These are phyloP conservation scores for Limonomyces culmigenus DNA, from an alignment of 1,284 basidiomycete genomes.

Conservation along the genomic window DNA sequence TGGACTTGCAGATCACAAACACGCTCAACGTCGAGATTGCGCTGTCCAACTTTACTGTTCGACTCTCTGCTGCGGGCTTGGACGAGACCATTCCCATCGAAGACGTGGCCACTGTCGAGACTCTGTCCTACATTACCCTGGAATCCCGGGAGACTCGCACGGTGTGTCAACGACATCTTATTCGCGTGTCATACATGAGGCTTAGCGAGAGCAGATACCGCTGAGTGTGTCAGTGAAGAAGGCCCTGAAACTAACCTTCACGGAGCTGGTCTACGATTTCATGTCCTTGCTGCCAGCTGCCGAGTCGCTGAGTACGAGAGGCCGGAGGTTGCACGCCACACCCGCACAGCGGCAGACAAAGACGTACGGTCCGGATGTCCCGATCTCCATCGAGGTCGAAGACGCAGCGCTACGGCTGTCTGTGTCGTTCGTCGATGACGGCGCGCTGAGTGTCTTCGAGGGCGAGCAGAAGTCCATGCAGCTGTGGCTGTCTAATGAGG, in stretches of 20 bases:
- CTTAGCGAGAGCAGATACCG: constrained; percentile 42
- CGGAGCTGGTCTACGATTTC: constrained; percentile 44
- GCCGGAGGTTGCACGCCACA: constrained; percentile 53
- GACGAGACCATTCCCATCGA: too few relatives aligned
- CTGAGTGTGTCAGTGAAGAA: constrained; percentile 35
- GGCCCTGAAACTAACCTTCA: constrained; percentile 34
- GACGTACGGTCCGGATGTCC: constrained; percentile 46
- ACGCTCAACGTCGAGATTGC: constrained; percentile 55
- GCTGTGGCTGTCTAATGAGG: constrained; percentile 45
- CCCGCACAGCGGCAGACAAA: constrained; percentile 43
- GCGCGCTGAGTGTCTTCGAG: constrained; percentile 31
- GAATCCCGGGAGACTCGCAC: constrained; percentile 38
- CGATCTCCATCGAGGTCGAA: constrained; percentile 38
- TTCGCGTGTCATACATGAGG: too few relatives aligned
- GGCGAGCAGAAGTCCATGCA: constrained; percentile 41
- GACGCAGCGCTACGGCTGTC: constrained; percentile 40
- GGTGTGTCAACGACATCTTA: too few relatives aligned
- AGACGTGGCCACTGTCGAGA: constrained; percentile 37
- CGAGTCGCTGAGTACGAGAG: constrained; percentile 46
- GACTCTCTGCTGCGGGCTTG: too few relatives aligned
- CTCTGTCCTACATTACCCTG: constrained; percentile 38
- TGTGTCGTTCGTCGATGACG: constrained; percentile 36
- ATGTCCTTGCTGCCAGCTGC: constrained; percentile 42
- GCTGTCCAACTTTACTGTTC: constrained; percentile 39
- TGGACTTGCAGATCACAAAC: constrained; percentile 52